Conservation (phyloP, 2,329 filamentous ascomycete species). For the Lachnellula willkommii region DNA sequence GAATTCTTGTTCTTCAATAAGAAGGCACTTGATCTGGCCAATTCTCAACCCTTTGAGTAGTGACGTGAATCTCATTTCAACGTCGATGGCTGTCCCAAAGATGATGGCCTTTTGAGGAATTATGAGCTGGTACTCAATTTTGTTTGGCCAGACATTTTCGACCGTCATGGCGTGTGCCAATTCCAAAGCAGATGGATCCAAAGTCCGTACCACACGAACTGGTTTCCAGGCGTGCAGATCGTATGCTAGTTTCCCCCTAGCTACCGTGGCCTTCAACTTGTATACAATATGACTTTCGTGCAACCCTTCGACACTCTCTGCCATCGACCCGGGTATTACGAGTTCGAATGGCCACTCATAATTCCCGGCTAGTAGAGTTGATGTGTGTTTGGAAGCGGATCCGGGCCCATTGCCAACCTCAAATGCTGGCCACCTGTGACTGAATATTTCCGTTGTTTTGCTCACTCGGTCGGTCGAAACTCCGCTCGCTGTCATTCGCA, state of each 20-base stretch:
- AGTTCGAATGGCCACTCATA: constrained; percentile 80
- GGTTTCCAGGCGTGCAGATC: constrained; percentile 78
- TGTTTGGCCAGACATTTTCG: constrained; percentile 96
- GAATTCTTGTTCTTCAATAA: constrained; percentile 74
- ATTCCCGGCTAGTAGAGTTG: constrained; percentile 64
- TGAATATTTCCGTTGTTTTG: constrained; percentile 55
- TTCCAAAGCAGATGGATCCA: constrained; percentile 70
- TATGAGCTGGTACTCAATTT: constrained; percentile 90
- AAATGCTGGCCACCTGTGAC: constrained; percentile 66
- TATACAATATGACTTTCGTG: constrained; percentile 84
- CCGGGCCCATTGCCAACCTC: constrained; percentile 46
- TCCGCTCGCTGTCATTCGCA: constrained; percentile 50
- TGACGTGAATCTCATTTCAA: constrained; percentile 83
- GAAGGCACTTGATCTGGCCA: constrained; percentile 72
- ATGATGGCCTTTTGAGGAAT: constrained; percentile 92
- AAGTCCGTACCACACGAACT: constrained; percentile 69
- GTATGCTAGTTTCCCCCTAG: constrained; percentile 80
- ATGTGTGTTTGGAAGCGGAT: constrained; percentile 46
- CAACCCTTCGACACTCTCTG: constrained; percentile 89
- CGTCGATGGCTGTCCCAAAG: constrained; percentile 78
- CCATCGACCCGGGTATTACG: constrained; percentile 63
- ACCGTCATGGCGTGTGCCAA: constrained; percentile 87
- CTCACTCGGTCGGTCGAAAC: constrained; percentile 56
- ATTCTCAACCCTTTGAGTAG: constrained; percentile 83
- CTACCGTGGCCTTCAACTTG: constrained; percentile 83